Conservation (phyloP, 139 green algal species). For the Coelastrella sp. region DNA sequence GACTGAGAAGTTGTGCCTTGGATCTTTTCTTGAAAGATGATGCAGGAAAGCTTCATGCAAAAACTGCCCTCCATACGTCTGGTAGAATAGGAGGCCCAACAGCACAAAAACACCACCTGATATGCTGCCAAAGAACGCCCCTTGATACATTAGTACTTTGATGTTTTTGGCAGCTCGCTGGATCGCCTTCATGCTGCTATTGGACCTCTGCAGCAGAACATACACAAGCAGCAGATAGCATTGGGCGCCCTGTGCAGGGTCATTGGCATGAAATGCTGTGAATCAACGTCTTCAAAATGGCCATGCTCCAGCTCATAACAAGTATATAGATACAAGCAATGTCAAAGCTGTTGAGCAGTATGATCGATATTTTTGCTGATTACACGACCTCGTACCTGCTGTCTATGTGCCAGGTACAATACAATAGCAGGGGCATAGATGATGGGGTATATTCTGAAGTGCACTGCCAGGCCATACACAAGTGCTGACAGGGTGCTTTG, state of each 20-base stretch:
- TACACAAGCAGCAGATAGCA: no score
- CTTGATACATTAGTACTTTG: slow-evolving; percentile 10
- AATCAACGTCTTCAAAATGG: no score
- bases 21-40: slow-evolving; percentile 83
- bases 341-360: no score
- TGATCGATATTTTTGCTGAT: no score
- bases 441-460: slow-evolving; percentile 93
- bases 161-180: no score
- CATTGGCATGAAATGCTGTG: no score
- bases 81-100: slow-evolving; percentile 68
- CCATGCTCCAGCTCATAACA: no score
- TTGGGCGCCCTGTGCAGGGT: no score
- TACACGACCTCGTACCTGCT: neutral
- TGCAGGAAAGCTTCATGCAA: slow-evolving; percentile 90
- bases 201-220: no score
- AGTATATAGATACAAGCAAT: no score
- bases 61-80: slow-evolving; percentile 76
- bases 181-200: no score
- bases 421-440: slow-evolving; percentile 87
- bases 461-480: slow-evolving; percentile 89
- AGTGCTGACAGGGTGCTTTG: slow-evolving; percentile 49
- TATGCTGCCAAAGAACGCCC: slow-evolving; percentile 40
- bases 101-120: slow-evolving; percentile 63
- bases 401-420: slow-evolving; percentile 62
- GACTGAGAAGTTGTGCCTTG: slow-evolving; percentile 94